Conservation (phyloP, 495 filamentous ascomycete genomes). For the Podospora sp. region DNA sequence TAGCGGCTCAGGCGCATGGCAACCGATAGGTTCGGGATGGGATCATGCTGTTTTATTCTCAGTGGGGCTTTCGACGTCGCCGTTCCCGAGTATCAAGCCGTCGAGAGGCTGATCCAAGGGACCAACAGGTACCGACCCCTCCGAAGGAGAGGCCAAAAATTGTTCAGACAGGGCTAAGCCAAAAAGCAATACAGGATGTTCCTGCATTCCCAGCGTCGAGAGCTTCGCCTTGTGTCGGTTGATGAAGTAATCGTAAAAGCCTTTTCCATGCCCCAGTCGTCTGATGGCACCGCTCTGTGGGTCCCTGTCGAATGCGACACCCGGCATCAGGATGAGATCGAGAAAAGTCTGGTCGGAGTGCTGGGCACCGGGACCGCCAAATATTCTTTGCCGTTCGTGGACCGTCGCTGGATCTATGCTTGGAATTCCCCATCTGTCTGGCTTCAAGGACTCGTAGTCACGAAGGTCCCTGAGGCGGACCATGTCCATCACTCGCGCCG, state of each 20-base stretch:
- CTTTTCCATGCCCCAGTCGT: slow-evolving; percentile 90
- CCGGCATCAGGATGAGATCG: slow-evolving; percentile 89
- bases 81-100: slow-evolving; percentile 50
- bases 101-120: slow-evolving; percentile 51
- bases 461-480: slow-evolving; percentile 68
- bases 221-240: slow-evolving; percentile 62
- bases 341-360: slow-evolving; percentile 55
- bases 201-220: slow-evolving; percentile 43
- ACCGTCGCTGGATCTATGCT: slow-evolving; percentile 67
- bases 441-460: slow-evolving; percentile 75
- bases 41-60: slow-evolving; percentile 22
- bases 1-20: slow-evolving; percentile 15
- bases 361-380: slow-evolving; percentile 57
- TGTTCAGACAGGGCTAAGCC: slow-evolving; percentile 90
- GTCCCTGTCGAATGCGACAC: slow-evolving; percentile 82
- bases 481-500: slow-evolving; percentile 87
- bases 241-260: slow-evolving; percentile 95
- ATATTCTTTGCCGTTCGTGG: slow-evolving; percentile 64
- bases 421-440: slow-evolving; percentile 92
- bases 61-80: slow-evolving; percentile 43
- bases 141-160: slow-evolving; percentile 58
- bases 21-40: neutral
- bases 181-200: slow-evolving; percentile 62
- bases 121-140: slow-evolving; percentile 44
- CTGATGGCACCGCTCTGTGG: slow-evolving; percentile 54